Base-by-base conservation (phyloP, 2,329 filamentous ascomycete genomes). In the Sporothrix pallida region DNA sequence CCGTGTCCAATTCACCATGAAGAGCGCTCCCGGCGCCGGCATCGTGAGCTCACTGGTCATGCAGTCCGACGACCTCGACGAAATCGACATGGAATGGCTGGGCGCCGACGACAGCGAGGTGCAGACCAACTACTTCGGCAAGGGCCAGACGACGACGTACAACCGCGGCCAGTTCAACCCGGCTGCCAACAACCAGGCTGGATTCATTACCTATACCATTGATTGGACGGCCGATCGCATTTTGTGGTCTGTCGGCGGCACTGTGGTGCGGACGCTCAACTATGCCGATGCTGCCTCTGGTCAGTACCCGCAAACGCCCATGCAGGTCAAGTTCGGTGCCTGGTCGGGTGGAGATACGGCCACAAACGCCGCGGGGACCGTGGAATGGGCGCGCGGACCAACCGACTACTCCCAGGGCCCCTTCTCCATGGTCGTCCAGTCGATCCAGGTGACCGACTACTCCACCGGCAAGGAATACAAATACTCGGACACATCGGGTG, bases 121-220 rank as follows among this genome's bases (percentile, higher is more conserved):
- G n/a, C 96, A 99, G 83, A 92, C 91, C 78, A 99, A 99, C 83
- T 99, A 97, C 84, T 99, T 99, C 78, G 94, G 94, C 81, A 97
- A 98, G 83, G 96, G 95, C 71, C 87, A 93, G 77, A 95, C 93
- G 0, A 91, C 88, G 44, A 88, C 88, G n/a, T 97, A 95, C 85
- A 94, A 97, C 83, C 92, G 96, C 73, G 95, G 93, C 75, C 91
- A 92, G 74, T 95, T 93, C 81, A 93, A 97, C 81, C 83, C 89
- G 85, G 90, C 79, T 77, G 85, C 75, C 83, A 88, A 87, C 78
- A 96, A 92, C 76, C 94, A 97, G 81, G 86, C 86, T 69, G 82
- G 87, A 50, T 98, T 92, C 82, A 91, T 95, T 82, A 98, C 90
- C 10, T 99, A 98, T 84, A 91, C 91, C 3, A 86, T 98, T 78